Evolutionary conservation across 140 eudicot genomes (phyloP).

Genomic region (Cichorium intybus): DNA sequence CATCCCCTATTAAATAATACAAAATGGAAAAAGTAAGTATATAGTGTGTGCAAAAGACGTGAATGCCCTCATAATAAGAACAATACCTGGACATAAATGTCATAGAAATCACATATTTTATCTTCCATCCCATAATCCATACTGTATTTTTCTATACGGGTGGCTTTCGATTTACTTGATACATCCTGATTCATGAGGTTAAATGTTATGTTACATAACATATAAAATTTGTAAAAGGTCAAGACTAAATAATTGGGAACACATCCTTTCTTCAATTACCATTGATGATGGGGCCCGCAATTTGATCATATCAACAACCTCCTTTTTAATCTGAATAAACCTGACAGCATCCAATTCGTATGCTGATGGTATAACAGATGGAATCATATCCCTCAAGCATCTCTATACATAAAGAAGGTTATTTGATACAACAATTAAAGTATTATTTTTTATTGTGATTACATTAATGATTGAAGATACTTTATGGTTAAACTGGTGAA

Average conservation of each 20-base stretch:
- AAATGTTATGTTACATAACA: not conserved
- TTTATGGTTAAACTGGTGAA: no score
- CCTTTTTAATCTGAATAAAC: constrained; percentile 20
- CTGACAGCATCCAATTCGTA: constrained; percentile 16
- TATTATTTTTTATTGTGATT: no score
- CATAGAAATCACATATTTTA: constrained; percentile 39
- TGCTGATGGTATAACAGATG: constrained; percentile 23
- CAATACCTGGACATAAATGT: constrained; percentile 34
- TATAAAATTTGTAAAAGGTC: not conserved
- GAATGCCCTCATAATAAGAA: not conserved
- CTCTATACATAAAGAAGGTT: constrained; percentile 32
- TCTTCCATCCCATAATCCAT: constrained; percentile 37
- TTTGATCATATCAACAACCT: constrained; percentile 30
- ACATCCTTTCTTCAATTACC: not conserved
- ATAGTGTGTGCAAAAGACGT: not conserved
- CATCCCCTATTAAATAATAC: constrained; percentile 15
- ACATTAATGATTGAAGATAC: no score
- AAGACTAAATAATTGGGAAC: not conserved
- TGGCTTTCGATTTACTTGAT: not conserved
- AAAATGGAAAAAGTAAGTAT: constrained; percentile 11
- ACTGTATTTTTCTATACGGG: constrained; percentile 15
- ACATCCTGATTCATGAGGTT: constrained; percentile 21
- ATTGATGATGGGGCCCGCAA: constrained; percentile 15
- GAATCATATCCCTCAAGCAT: constrained; percentile 25
- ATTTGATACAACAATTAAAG: no score